phyloP scores from a whole-genome alignment of 2,329 filamentous ascomycete species.

The Akanthomyces dipterigenus region DNA sequence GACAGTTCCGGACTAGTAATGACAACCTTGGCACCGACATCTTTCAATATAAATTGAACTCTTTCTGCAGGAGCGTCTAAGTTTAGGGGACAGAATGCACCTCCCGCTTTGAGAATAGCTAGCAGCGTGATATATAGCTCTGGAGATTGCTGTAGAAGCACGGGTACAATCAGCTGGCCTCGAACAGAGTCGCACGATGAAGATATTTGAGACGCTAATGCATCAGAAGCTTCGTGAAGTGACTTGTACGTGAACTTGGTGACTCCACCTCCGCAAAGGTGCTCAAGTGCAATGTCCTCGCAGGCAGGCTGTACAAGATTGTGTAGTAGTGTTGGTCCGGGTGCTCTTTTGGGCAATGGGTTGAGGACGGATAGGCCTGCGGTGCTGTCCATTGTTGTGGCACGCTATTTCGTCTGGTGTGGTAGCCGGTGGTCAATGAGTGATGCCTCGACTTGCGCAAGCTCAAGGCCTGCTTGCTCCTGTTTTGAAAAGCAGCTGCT shows the following conservation, averaged over 20 bases:
- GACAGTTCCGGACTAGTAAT: conserved; percentile 52
- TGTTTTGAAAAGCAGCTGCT: conserved; percentile 1
- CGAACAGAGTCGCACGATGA: conserved; percentile 7
- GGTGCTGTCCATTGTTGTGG: conserved; percentile 19
- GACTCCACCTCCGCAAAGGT: conserved; percentile 19
- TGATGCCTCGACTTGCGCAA: neutral
- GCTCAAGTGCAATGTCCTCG: conserved; percentile 25
- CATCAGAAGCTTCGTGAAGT: conserved; percentile 52
- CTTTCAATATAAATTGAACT: conserved; percentile 71
- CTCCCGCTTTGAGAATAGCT: conserved; percentile 73
- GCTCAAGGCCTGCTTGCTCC: neutral
- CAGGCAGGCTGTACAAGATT: conserved; percentile 49
- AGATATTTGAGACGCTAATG: conserved; percentile 46
- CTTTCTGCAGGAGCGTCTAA: conserved; percentile 71
- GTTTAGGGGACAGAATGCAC: conserved; percentile 78
- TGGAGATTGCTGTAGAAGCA: conserved; percentile 71
- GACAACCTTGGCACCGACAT: conserved; percentile 64
- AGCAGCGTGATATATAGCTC: conserved; percentile 72
- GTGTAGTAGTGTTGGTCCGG: conserved; percentile 42
- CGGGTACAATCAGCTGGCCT: conserved; percentile 55
- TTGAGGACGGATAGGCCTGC: conserved; percentile 39
- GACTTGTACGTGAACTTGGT: conserved; percentile 52
- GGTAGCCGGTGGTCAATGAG: neutral
- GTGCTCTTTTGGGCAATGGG: conserved; percentile 30
- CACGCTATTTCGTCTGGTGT: conserved; percentile 2